Evolutionary conservation across 768 basidiomycete species (phyloP).

Genomic region (Boletus edulis): DNA sequence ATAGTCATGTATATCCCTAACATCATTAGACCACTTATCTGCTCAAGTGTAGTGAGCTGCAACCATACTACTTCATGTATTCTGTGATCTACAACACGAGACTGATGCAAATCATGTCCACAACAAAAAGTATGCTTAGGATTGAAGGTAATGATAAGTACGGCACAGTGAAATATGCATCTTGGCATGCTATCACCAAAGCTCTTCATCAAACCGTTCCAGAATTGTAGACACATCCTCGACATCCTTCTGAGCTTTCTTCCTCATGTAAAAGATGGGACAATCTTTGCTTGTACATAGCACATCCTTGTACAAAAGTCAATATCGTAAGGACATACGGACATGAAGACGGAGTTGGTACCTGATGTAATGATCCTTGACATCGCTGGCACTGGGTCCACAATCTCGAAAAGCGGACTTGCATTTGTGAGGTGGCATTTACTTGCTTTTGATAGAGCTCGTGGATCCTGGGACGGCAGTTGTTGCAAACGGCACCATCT

Average conservation of each 20-base stretch:
- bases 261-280: slow-evolving; percentile 98
- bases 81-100: too few relatives aligned
- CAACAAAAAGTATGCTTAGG: too few relatives aligned
- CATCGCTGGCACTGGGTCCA: slow-evolving; percentile 99
- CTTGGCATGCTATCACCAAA: slow-evolving; percentile 46
- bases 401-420: slow-evolving; percentile 89
- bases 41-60: too few relatives aligned
- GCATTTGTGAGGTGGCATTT: slow-evolving; percentile 65
- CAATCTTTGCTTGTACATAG: slow-evolving; percentile 97
- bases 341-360: slow-evolving; percentile 22
- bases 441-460: slow-evolving; percentile 95
- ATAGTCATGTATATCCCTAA: too few relatives aligned
- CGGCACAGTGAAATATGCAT: too few relatives aligned
- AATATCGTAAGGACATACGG: neutral
- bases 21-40: too few relatives aligned
- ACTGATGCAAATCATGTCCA: too few relatives aligned
- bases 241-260: slow-evolving; percentile 98
- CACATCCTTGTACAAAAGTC: slow-evolving; percentile 65
- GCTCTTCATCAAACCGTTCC: slow-evolving; percentile 79
- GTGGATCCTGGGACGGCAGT: slow-evolving; percentile 80
- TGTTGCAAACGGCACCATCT: slow-evolving; percentile 95
- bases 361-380: slow-evolving; percentile 97
- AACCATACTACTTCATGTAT: too few relatives aligned
- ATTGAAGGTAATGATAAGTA: too few relatives aligned
- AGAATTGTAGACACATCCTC: slow-evolving; percentile 77